A percentile compares a stretch with the other conserved stretches of the same genome.
These are phyloP conservation scores for Phytophthora lateralis DNA, from an alignment of 352 stramenopile genomes.

Conservation along the genomic window DNA sequence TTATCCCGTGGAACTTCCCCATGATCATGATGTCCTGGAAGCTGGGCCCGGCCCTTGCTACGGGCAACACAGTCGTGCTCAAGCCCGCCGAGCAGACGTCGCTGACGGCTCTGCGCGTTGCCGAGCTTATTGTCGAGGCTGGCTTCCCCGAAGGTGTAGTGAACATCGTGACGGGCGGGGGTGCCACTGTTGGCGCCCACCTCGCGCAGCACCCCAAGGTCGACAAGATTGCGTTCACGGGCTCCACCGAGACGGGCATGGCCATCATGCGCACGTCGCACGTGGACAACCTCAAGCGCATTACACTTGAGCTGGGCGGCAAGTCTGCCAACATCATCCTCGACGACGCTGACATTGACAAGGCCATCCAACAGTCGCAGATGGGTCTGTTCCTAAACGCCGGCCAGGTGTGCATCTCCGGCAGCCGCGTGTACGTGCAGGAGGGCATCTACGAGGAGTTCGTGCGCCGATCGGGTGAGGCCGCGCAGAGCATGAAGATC, in stretches of 20 bases:
- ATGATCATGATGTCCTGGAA: constrained; percentile 96
- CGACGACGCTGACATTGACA: constrained; percentile 65
- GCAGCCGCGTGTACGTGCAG: constrained; percentile 86
- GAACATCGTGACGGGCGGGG: constrained; percentile 75
- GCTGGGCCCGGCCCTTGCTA: constrained; percentile 84
- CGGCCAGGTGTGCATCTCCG: constrained; percentile 88
- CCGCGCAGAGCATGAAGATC: constrained; percentile 50
- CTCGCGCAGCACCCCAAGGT: constrained; percentile 52
- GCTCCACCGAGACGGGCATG: constrained; percentile 59
- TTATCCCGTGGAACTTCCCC: constrained; percentile 80
- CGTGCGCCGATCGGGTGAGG: constrained; percentile 50
- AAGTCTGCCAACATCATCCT: constrained; percentile 79
- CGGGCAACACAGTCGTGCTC: constrained; percentile 92
- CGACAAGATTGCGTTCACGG: constrained; percentile 86
- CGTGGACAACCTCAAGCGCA: constrained; percentile 69
- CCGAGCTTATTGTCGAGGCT: constrained; percentile 77
- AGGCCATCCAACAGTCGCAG: constrained; percentile 47
- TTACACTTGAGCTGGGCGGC: constrained; percentile 80
- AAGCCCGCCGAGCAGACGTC: constrained; percentile 96
- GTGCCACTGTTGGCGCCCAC: constrained; percentile 40
- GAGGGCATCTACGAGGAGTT: constrained; percentile 88
- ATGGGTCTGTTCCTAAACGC: constrained; percentile 81
- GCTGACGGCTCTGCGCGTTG: constrained; percentile 90
- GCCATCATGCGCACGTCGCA: constrained; percentile 61
- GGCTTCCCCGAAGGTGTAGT: constrained; percentile 80